phyloP scores from a whole-genome alignment of 305 asterid species.

The Rubia tinctorum region DNA sequence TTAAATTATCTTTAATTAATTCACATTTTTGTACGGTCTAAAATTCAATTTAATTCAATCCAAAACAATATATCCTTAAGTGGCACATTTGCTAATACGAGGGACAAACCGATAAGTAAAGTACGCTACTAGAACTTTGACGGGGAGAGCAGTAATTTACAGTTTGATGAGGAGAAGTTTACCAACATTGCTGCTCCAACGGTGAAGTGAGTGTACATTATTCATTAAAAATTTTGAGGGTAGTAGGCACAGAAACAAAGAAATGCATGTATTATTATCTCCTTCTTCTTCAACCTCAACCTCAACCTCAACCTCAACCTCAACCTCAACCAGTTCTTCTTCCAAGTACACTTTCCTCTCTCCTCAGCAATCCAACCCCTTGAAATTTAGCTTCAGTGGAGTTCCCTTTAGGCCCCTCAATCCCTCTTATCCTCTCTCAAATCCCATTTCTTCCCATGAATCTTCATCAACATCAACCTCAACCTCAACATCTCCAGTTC shows the following conservation, averaged over 20 bases:
- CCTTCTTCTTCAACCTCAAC: slow-evolving; percentile 33
- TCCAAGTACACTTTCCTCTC: slow-evolving; percentile 48
- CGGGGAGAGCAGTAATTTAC: not conserved
- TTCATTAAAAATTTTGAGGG: slow-evolving; percentile 8
- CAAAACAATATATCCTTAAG: too few species aligned
- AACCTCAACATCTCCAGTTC: slow-evolving; percentile 33
- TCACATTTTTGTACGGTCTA: not conserved
- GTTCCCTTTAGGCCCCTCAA: slow-evolving; percentile 40
- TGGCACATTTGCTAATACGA: too few species aligned
- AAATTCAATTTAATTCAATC: not conserved
- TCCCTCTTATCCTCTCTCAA: slow-evolving; percentile 27
- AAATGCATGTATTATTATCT: slow-evolving; percentile 50
- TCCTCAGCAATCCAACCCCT: slow-evolving; percentile 41
- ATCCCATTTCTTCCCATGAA: slow-evolving; percentile 49
- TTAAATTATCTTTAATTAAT: not conserved
- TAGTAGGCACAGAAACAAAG: not conserved
- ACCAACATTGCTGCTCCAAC: not conserved
- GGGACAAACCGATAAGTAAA: too few species aligned
- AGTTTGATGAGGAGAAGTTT: not conserved
- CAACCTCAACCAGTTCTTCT: slow-evolving; percentile 36
- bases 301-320: slow-evolving; percentile 35
- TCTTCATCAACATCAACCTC: slow-evolving; percentile 29
- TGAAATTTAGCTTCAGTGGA: slow-evolving; percentile 36
- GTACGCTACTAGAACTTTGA: too few species aligned
- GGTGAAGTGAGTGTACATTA: slow-evolving; percentile 1